Conservation (phyloP, 2,329 filamentous ascomycete genomes). For the Botrytis hyacinthi region DNA sequence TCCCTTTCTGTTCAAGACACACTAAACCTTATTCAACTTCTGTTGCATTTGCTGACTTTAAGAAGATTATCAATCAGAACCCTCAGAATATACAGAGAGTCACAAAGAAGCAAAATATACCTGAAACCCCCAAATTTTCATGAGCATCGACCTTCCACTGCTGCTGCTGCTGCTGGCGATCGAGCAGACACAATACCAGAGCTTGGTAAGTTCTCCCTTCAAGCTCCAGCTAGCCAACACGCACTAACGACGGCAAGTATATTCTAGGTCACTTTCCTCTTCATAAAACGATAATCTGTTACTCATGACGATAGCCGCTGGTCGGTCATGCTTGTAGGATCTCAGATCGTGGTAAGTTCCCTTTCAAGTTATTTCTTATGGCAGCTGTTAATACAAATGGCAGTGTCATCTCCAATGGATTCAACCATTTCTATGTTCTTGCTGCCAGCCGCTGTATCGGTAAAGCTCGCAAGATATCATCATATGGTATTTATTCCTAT, state of each 20-base stretch:
- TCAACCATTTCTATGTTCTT: background rate
- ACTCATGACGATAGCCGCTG: background rate
- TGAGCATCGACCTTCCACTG: background rate
- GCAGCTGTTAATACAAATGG: background rate
- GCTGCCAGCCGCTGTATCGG: background rate
- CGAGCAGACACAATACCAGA: background rate
- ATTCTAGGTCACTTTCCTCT: too few species aligned
- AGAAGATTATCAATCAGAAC: too few species aligned
- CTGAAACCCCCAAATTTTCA: too few species aligned
- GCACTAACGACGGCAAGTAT: background rate
- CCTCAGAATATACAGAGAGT: background rate
- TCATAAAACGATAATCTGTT: background rate
- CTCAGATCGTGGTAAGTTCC: background rate
- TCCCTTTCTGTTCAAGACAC: background rate
- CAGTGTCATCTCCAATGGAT: background rate
- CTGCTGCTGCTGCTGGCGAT: background rate
- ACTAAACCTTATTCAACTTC: background rate
- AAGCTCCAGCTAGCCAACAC: background rate
- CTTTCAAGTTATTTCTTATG: background rate
- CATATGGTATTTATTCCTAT: background rate
- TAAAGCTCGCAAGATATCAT: background rate
- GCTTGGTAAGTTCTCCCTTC: background rate
- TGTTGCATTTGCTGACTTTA: background rate
- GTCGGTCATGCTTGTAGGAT: background rate
- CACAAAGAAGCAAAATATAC: accelerated